Percentiles rank a stretch among this genome's conserved stretches.
Evolutionary conservation across 148 eudicot genomes (phyloP).

Genomic region (Vaccinium myrtillus): DNA sequence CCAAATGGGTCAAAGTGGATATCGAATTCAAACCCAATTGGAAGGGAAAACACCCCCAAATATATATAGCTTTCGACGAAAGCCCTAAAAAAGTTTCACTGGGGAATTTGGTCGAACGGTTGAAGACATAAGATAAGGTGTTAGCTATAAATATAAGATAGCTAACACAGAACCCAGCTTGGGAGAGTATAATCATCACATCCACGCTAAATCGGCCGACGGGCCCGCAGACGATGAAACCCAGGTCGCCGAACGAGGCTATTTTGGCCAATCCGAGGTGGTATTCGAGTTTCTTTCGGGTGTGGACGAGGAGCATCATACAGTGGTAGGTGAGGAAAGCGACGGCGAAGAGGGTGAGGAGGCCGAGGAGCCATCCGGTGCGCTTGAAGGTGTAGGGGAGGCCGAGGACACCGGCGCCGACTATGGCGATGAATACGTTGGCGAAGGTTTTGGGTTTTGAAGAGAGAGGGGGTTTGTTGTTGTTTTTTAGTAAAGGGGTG

Average conservation of each 20-base stretch:
- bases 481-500: constrained; percentile 43
- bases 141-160: constrained; percentile 57
- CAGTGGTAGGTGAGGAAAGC: constrained; percentile 51
- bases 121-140: constrained; percentile 49
- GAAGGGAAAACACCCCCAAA: constrained; percentile 65
- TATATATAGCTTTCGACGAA: constrained; percentile 38
- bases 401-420: constrained; percentile 69
- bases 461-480: constrained; percentile 26
- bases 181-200: constrained; percentile 59
- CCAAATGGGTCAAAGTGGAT: constrained; percentile 65
- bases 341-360: constrained; percentile 35
- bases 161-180: constrained; percentile 66
- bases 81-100: constrained; percentile 30
- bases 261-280: constrained; percentile 37
- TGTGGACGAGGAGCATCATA: constrained; percentile 51
- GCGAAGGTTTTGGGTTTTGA: constrained; percentile 61
- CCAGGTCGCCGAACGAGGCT: constrained; percentile 64
- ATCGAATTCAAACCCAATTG: constrained; percentile 66
- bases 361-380: constrained; percentile 56
- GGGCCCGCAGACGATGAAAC: constrained; percentile 53
- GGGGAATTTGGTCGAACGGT: not conserved
- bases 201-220: constrained; percentile 48
- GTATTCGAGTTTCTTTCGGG: constrained; percentile 45
- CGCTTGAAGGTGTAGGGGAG: constrained; percentile 59
- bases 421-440: constrained; percentile 57